Conservation (phyloP, 148 eudicot species). For the Chenopodium album region DNA sequence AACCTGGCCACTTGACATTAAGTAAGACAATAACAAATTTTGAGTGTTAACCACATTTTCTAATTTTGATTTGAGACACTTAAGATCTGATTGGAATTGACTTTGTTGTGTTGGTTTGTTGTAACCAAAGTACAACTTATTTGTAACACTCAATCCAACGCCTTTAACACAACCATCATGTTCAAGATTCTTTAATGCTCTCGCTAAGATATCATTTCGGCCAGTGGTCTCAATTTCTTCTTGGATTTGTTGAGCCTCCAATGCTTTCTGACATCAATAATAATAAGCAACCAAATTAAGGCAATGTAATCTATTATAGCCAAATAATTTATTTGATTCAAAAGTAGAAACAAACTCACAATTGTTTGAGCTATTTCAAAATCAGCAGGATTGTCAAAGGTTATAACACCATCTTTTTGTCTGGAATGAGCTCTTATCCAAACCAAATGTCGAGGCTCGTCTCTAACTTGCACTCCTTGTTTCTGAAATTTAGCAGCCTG, state of each 20-base stretch:
- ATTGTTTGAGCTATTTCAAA: not conserved
- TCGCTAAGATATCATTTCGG: no score
- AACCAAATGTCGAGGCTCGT: not conserved
- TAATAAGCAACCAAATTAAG: not conserved
- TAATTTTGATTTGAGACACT: no score
- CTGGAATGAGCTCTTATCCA: not conserved
- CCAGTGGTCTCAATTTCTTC: no score
- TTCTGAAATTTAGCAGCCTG: not conserved
- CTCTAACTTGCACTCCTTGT: not conserved
- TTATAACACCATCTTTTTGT: not conserved
- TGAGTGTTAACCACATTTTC: not conserved
- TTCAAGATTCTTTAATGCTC: not conserved
- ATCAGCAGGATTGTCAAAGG: not conserved
- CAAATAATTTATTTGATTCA: not conserved
- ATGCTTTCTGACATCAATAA: no score
- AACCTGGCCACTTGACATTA: not conserved
- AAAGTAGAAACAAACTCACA: not conserved
- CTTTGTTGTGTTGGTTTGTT: not conserved
- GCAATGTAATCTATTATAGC: not conserved
- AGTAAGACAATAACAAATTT: not conserved
- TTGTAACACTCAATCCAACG: slow-evolving; percentile 1
- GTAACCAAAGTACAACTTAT: not conserved
- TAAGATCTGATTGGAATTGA: no score
- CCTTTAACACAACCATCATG: not conserved
- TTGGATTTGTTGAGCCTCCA: no score